phyloP scores from a whole-genome alignment of 129 eudicot species.

The Artemisia tridentata region DNA sequence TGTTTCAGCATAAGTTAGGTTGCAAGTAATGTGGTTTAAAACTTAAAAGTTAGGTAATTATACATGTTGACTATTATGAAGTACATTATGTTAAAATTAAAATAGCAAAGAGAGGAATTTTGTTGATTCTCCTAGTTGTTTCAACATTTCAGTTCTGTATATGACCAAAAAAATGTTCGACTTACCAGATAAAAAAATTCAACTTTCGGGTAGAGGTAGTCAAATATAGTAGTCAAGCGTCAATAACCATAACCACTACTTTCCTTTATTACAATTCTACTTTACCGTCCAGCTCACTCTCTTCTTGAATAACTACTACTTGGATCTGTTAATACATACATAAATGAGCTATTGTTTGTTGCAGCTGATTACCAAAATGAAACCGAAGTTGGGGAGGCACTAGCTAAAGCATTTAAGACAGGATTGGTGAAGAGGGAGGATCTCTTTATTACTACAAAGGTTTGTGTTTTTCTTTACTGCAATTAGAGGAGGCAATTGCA shows the following conservation, averaged over 20 bases:
- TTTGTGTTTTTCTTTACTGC: slow-evolving; percentile 12
- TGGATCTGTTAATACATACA: no score
- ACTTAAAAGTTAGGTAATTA: not conserved
- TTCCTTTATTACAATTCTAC: not conserved
- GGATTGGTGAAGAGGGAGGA: slow-evolving; percentile 93
- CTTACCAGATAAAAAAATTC: not conserved
- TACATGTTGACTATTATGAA: not conserved
- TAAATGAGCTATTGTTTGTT: not conserved
- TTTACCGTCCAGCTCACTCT: not conserved
- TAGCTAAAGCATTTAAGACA: slow-evolving; percentile 60
- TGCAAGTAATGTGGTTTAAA: no score
- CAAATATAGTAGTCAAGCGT: no score
- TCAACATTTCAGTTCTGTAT: not conserved
- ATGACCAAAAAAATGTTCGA: not conserved
- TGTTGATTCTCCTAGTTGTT: not conserved
- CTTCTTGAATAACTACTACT: no score
- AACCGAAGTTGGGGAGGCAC: slow-evolving; percentile 87
- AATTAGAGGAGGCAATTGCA: not conserved
- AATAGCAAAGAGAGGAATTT: not conserved
- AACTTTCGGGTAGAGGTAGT: no score
- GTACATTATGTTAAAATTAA: not conserved
- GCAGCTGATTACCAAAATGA: slow-evolving; percentile 89
- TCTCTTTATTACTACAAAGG: slow-evolving; percentile 89
- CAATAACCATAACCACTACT: not conserved
- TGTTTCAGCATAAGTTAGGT: no score